These are phyloP conservation scores for Candida labiduridarum DNA, from an alignment of 1,139 yeast genomes.

Conservation along the genomic window DNA sequence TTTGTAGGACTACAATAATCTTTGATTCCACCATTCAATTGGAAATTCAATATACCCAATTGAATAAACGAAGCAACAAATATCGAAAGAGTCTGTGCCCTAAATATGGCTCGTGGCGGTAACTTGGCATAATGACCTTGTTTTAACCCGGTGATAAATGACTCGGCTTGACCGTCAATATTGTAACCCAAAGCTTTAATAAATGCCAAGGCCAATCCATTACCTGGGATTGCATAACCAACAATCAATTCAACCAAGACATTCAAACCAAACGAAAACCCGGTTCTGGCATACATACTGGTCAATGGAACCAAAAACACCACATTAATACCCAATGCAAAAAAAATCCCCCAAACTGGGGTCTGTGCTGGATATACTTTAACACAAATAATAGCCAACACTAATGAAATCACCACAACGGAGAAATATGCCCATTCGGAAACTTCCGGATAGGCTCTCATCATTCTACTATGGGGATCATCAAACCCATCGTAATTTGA, in stretches of 20 bases:
- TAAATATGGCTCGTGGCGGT: constrained; percentile 63
- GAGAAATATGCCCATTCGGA: constrained; percentile 61
- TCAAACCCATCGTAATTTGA: constrained; percentile 31
- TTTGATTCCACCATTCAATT: constrained; percentile 41
- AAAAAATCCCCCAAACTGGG: constrained; percentile 62
- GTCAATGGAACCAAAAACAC: constrained; percentile 58
- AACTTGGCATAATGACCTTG: constrained; percentile 60
- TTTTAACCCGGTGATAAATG: constrained; percentile 54
- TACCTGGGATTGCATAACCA: constrained; percentile 65
- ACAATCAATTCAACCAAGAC: constrained; percentile 60
- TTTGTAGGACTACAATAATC: constrained; percentile 52
- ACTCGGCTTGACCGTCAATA: constrained; percentile 59
- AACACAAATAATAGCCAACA: constrained; percentile 51
- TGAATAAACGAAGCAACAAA: constrained; percentile 47
- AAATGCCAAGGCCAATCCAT: constrained; percentile 58
- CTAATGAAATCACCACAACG: constrained; percentile 49
- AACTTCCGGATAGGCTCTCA: constrained; percentile 56
- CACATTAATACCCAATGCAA: constrained; percentile 56
- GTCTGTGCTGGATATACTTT: constrained; percentile 50
- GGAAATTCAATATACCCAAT: constrained; percentile 58
- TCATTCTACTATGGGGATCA: constrained; percentile 58
- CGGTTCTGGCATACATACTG: constrained; percentile 50
- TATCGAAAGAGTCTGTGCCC: constrained; percentile 55
- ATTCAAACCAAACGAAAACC: constrained; percentile 52
- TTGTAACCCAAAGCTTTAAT: constrained; percentile 60